Conservation (phyloP, 2,329 filamentous ascomycete species). For the Colletotrichum agaves region DNA sequence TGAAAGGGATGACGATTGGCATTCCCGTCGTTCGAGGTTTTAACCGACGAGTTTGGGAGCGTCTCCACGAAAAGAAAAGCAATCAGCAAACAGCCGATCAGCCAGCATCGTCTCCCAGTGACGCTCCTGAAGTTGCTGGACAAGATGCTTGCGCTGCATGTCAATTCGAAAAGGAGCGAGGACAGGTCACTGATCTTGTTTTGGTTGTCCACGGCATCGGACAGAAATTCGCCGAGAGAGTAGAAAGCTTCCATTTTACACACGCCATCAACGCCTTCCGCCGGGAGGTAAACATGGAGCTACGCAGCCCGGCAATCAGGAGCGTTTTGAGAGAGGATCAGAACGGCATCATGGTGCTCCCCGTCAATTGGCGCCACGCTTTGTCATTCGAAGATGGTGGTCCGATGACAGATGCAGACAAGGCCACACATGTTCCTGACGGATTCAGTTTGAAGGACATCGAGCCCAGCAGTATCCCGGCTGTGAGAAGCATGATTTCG, state of each 20-base stretch:
- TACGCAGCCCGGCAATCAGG: conserved; percentile 79
- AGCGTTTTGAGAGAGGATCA: conserved; percentile 79
- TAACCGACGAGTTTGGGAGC: conserved; percentile 80
- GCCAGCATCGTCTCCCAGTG: conserved; percentile 37
- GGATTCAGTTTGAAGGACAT: conserved; percentile 84
- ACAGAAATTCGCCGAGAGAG: conserved; percentile 92
- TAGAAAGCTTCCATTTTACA: conserved; percentile 97
- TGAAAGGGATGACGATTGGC: conserved; percentile 84
- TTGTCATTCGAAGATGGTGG: conserved; percentile 87
- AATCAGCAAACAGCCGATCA: conserved; percentile 44
- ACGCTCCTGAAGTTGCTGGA: conserved; percentile 32
- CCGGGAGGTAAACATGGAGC: conserved; percentile 85
- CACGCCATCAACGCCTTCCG: conserved; percentile 94
- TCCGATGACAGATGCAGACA: conserved; percentile 65
- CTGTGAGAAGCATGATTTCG: conserved; percentile 91
- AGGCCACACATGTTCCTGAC: conserved; percentile 63
- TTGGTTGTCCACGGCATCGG: conserved; percentile 96
- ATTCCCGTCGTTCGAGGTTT: conserved; percentile 92
- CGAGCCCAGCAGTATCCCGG: conserved; percentile 88
- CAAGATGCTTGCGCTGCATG: conserved; percentile 65
- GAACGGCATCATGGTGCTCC: conserved; percentile 92
- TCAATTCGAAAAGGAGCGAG: conserved; percentile 69
- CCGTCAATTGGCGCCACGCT: conserved; percentile 92
- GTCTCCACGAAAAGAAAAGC: conserved; percentile 66
- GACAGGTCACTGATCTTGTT: conserved; percentile 85